A percentile compares a stretch with the other conserved stretches of the same genome.
These are phyloP conservation scores for Anthracocystis panici-leucophaei DNA, from an alignment of 1,284 basidiomycete species.

Conservation along the genomic window DNA sequence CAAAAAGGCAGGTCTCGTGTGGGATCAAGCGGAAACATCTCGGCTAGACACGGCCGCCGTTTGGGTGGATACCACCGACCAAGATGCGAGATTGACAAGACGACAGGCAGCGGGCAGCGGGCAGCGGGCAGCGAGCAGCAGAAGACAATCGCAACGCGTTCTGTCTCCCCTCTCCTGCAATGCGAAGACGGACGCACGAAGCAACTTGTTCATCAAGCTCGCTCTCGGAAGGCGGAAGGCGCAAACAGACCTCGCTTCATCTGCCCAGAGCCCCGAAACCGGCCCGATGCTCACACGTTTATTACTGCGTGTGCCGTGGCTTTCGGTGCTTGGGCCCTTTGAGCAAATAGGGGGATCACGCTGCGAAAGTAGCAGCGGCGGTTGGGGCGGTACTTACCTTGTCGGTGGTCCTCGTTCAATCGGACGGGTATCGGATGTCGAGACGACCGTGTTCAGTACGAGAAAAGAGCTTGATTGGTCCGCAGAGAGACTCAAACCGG, in stretches of 20 bases:
- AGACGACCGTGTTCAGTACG: not conserved
- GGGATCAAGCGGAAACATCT: not conserved
- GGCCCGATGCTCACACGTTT: slow-evolving; percentile 10
- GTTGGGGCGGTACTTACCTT: slow-evolving; percentile 1
- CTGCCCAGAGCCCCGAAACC: not conserved
- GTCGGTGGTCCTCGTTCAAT: not conserved
- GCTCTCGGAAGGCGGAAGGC: slow-evolving; percentile 10
- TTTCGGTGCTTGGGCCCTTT: not conserved
- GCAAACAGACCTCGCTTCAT: slow-evolving; percentile 37
- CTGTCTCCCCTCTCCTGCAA: not conserved
- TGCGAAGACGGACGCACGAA: not conserved
- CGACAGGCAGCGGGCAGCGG: no score
- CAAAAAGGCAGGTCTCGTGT: slow-evolving; percentile 6
- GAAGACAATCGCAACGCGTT: not conserved
- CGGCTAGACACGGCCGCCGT: not conserved
- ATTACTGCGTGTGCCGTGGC: slow-evolving; percentile 1
- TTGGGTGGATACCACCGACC: slow-evolving; percentile 6
- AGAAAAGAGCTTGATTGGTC: not conserved
- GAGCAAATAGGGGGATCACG: not conserved
- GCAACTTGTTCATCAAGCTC: slow-evolving; percentile 1
- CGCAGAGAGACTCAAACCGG: not conserved
- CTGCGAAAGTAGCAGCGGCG: not conserved
- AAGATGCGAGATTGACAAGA: not conserved
- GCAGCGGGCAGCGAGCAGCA: not conserved
- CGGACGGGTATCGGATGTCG: slow-evolving; percentile 4